Percentiles rank a stretch among this genome's conserved stretches.
phyloP scores from a whole-genome alignment of 768 basidiomycete species.

The Auricularia auricula-judae region DNA sequence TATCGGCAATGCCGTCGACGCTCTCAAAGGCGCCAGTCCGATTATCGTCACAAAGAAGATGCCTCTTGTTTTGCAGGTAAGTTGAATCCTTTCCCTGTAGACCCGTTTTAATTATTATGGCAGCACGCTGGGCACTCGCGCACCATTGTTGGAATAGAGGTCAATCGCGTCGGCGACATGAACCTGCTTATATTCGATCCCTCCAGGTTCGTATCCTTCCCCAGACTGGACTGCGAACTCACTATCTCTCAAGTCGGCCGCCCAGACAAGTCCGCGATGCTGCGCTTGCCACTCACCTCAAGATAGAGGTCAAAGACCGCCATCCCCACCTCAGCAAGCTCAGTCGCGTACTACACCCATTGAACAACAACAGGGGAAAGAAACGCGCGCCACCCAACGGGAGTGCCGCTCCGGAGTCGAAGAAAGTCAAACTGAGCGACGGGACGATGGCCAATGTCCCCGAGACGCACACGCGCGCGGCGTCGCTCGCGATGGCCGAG shows the following conservation, averaged over 20 bases:
- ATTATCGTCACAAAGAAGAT: slow-evolving; percentile 44
- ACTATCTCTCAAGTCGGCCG: slow-evolving; percentile 1
- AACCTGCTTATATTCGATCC: slow-evolving; percentile 76
- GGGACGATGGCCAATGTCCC: neutral
- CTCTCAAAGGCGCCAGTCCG: slow-evolving; percentile 40
- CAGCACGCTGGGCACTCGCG: slow-evolving; percentile 82
- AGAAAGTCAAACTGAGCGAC: neutral
- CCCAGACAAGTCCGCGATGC: neutral
- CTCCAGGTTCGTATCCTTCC: slow-evolving; percentile 33
- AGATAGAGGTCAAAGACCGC: neutral
- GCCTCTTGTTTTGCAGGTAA: slow-evolving; percentile 38
- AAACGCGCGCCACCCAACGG: slow-evolving; percentile 3
- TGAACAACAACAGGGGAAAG: slow-evolving; percentile 2
- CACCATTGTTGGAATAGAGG: slow-evolving; percentile 76
- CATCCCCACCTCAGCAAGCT: slow-evolving; percentile 9
- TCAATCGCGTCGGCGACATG: slow-evolving; percentile 40
- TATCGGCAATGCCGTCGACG: slow-evolving; percentile 33
- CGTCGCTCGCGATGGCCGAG: neutral
- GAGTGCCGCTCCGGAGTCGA: slow-evolving; percentile 4
- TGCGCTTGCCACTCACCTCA: neutral
- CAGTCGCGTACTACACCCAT: slow-evolving; percentile 6
- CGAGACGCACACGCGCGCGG: neutral
- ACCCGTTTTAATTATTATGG: neutral
- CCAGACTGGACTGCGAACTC: neutral
- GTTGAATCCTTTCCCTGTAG: neutral